Percentiles rank a stretch among this genome's conserved stretches.
Evolutionary conservation across 441 rosid genomes (phyloP).

Genomic region (Gossypium schwendimanii): DNA sequence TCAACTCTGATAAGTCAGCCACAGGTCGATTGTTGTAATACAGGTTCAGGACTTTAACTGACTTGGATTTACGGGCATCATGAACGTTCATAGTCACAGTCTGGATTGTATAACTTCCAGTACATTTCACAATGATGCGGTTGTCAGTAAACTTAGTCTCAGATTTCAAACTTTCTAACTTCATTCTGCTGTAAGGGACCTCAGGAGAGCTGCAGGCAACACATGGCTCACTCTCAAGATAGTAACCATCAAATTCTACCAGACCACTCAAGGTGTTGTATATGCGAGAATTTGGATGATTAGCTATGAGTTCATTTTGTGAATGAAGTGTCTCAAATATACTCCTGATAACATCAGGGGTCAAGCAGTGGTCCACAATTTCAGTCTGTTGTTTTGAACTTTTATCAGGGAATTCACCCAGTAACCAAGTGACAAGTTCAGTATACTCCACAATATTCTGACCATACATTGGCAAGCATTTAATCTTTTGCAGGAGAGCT

Average conservation of each 20-base stretch:
- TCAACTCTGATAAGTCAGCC: constrained; percentile 95
- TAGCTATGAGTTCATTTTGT: constrained; percentile 98
- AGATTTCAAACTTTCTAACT: constrained; percentile 96
- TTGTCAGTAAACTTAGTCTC: constrained; percentile 99
- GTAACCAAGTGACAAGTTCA: constrained; percentile 81
- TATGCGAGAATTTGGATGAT: constrained; percentile 99
- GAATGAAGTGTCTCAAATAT: constrained; percentile 91
- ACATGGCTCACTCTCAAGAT: constrained; percentile 99
- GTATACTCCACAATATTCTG: constrained; percentile 97
- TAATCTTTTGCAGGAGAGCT: constrained; percentile 73
- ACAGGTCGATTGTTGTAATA: constrained; percentile 98
- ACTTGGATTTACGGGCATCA: constrained; percentile 98
- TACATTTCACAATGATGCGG: constrained; percentile 97
- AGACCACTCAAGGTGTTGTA: constrained; percentile 91
- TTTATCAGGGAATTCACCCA: constrained; percentile 79
- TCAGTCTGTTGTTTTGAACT: constrained; percentile 72
- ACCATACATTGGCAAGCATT: constrained; percentile 82
- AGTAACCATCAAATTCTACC: constrained; percentile 99
- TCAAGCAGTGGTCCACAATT: constrained; percentile 80
- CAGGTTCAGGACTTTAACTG: constrained; percentile 95
- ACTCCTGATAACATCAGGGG: constrained; percentile 70
- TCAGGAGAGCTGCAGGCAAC: constrained; percentile 99
- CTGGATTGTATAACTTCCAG: constrained; percentile 99
- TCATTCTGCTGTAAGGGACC: constrained; percentile 98
- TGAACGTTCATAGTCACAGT: constrained; percentile 99